Evolutionary conservation across 768 basidiomycete species (phyloP).

Genomic region (Auricularia heimuer): DNA sequence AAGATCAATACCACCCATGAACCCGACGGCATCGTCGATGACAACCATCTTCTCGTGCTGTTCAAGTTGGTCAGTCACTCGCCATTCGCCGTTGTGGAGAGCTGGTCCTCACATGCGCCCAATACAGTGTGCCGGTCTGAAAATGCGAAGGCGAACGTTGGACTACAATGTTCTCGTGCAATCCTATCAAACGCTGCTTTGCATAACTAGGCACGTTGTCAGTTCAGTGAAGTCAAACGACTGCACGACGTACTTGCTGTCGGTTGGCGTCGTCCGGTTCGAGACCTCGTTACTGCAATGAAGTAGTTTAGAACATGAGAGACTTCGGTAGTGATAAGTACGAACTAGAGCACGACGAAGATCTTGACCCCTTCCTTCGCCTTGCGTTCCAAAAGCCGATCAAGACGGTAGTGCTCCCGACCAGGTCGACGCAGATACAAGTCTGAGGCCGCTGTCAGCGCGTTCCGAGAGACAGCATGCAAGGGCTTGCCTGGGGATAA

Average conservation of each 20-base stretch:
- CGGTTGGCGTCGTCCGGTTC: constrained; percentile 85
- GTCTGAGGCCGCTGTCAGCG: constrained; percentile 33
- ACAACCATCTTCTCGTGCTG: constrained; percentile 98
- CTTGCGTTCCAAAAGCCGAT: constrained; percentile 77
- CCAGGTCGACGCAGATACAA: constrained; percentile 76
- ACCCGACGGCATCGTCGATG: constrained; percentile 93
- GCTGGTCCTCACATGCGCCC: constrained; percentile 70
- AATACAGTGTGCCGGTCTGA: constrained; percentile 94
- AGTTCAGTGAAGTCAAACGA: background rate
- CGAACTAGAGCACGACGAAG: constrained; percentile 88
- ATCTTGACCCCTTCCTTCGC: constrained; percentile 95
- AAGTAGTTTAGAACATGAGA: background rate
- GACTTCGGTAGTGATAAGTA: background rate
- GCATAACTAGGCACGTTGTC: constrained; percentile 48
- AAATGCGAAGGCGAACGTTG: constrained; percentile 97
- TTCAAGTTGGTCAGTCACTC: background rate
- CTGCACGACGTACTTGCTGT: constrained; percentile 61
- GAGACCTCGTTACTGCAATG: constrained; percentile 81
- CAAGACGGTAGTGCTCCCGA: constrained; percentile 78
- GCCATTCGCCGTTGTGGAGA: background rate
- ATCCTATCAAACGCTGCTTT: constrained; percentile 64
- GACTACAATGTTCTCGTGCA: constrained; percentile 91
- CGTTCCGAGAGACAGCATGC: background rate
- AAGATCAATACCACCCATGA: constrained; percentile 95
- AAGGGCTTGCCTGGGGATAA: constrained; percentile 60